Conservation (phyloP, 768 basidiomycete species). For the Boletus pseudopeckii region DNA sequence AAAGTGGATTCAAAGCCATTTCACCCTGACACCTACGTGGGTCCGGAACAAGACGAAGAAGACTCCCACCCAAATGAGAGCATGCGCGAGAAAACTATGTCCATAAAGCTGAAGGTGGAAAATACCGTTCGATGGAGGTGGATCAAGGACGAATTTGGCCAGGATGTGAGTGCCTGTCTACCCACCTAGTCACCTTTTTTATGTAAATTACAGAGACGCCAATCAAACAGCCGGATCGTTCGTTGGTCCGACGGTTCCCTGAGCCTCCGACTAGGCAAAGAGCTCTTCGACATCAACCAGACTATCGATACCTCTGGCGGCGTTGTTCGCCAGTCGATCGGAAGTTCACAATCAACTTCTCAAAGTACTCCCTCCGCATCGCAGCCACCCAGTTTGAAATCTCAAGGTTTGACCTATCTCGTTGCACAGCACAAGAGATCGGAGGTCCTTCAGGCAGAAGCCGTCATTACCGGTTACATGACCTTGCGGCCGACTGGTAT, state of each 20-base stretch:
- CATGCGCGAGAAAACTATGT: constrained; percentile 75
- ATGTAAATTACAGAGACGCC: constrained; percentile 51
- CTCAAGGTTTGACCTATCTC: constrained; percentile 82
- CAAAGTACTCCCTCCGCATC: constrained; percentile 41
- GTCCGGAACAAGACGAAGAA: constrained; percentile 75
- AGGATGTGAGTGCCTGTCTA: constrained; percentile 57
- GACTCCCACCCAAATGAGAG: constrained; percentile 55
- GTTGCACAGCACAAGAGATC: constrained; percentile 87
- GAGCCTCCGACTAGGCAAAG: constrained; percentile 88
- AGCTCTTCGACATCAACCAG: constrained; percentile 87
- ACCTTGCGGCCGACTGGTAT: constrained; percentile 82
- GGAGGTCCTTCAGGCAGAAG: constrained; percentile 83
- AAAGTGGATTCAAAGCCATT: constrained; percentile 88
- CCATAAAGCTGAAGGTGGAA: constrained; percentile 84
- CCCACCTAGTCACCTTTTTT: background rate
- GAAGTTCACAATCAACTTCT: constrained; percentile 40
- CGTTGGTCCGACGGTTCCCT: constrained; percentile 95
- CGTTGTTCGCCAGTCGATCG: constrained; percentile 54
- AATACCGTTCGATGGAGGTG: constrained; percentile 97
- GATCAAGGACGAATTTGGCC: constrained; percentile 70
- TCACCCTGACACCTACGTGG: constrained; percentile 80
- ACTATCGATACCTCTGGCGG: constrained; percentile 75
- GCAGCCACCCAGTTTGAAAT: constrained; percentile 39
- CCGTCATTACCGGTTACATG: constrained; percentile 79
- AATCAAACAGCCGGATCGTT: constrained; percentile 89